Base-by-base conservation (phyloP, 768 basidiomycete genomes). In the Tylopilus vinaceipallidus region DNA sequence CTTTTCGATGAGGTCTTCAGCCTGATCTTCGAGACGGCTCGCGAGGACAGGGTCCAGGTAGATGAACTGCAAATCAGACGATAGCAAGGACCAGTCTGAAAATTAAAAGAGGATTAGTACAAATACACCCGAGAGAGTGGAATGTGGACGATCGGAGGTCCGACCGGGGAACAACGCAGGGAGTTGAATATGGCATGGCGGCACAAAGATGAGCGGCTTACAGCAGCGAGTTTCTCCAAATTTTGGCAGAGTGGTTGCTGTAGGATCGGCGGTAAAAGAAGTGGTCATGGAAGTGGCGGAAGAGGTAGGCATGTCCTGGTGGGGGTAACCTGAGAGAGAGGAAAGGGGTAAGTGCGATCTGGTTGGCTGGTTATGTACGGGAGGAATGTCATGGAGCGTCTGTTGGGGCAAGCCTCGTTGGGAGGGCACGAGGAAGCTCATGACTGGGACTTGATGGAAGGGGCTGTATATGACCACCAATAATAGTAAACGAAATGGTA, bases 31-130 rank as follows among this genome's bases (percentile, higher is more conserved):
- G 59, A 93, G 83, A 66, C 93, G 90, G 62, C 55, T 66, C 13
- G 81, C 75, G 54, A 92, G 76, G 47, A 89, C 83, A 52, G 91
- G 91, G 72, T 92, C 91, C 55, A 91, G 77, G 69, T 89, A 91
- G 53, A 92, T 80, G 70, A 91, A 91, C 43, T 79, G 72, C 42
- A 93, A 79, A 65, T 86, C 79, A 40, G 84, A 66, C n/a, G 84
- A 82, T 59, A 93, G 76, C 54, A 93, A 73, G 23, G 88, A 72
- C 91, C 91, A 93, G 73, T 91, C 88, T 91, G 67, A n/a, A 22
- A 45, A 36, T 23, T 19, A 29, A 11, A 6, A 20, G 24, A 36
- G 58, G 43, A 59, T 61, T 54, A 63, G 58, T 56, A 37, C 45
- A 54, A 43, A 44, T 16, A 55, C 11, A 38, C 9, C 59, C 64